phyloP scores from a whole-genome alignment of 768 basidiomycete species.

The Coprinopsis marcescibilis region DNA sequence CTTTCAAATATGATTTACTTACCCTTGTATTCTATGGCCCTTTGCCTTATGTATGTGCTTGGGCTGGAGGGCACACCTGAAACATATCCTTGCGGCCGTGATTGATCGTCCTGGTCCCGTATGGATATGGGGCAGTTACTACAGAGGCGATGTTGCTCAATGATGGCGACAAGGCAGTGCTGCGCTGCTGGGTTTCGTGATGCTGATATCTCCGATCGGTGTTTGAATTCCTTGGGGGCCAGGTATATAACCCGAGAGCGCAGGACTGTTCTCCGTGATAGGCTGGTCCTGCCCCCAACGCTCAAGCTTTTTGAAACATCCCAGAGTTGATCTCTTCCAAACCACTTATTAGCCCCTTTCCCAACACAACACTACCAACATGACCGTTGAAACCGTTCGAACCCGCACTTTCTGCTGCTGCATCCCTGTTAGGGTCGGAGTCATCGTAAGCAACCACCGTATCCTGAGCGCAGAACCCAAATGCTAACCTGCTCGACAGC shows the following conservation, averaged over 20 bases:
- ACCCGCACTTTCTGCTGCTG: conserved; percentile 47
- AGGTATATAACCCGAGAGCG: conserved; percentile 29
- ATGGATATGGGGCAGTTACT: not conserved
- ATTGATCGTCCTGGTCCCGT: too few species aligned
- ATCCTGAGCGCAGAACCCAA: not conserved
- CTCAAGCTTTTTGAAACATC: conserved; percentile 12
- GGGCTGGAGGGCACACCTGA: too few species aligned
- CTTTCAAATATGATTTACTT: too few species aligned
- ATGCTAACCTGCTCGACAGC: conserved; percentile 17
- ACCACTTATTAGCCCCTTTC: conserved; percentile 14
- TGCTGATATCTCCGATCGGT: conserved; percentile 5
- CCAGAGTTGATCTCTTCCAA: conserved; percentile 25
- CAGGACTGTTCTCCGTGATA: conserved; percentile 21
- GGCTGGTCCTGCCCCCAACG: conserved; percentile 41
- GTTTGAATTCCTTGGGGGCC: conserved; percentile 16
- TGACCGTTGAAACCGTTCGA: conserved; percentile 21
- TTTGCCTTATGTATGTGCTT: too few species aligned
- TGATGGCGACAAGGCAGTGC: not conserved
- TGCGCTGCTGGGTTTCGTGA: not conserved
- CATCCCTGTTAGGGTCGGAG: conserved; percentile 43
- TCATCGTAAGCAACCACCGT: conserved; percentile 29
- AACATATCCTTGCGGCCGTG: too few species aligned
- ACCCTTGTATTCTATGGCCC: too few species aligned
- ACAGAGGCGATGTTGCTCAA: not conserved
- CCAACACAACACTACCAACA: conserved; percentile 10